Evolutionary conservation across 495 filamentous ascomycete species (phyloP).

Genomic region (Cenococcum geophilum): DNA sequence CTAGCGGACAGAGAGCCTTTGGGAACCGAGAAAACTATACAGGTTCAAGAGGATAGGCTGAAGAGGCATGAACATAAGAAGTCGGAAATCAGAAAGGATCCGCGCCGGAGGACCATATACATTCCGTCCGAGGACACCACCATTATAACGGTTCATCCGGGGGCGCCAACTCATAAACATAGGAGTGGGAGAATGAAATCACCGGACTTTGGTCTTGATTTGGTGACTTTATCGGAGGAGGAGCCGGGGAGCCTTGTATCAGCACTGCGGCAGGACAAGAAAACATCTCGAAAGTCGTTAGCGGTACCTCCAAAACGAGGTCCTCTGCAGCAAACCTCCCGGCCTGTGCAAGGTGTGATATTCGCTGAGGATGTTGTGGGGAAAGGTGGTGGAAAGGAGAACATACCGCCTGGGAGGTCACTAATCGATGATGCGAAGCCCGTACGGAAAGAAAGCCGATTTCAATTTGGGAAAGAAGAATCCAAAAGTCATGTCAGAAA

Average conservation of each 20-base stretch:
- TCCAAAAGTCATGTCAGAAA: constrained; percentile 11
- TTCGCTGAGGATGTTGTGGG: constrained; percentile 32
- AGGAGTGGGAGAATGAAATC: constrained; percentile 17
- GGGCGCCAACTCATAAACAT: constrained; percentile 26
- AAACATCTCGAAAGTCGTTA: constrained; percentile 33
- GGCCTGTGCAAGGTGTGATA: constrained; percentile 18
- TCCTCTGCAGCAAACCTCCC: constrained; percentile 31
- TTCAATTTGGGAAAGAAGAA: constrained; percentile 16
- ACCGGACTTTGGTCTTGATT: constrained; percentile 29
- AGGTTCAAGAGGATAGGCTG: constrained; percentile 16
- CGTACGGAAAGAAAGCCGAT: constrained; percentile 6
- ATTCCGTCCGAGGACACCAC: constrained; percentile 43
- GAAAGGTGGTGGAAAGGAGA: constrained; percentile 40
- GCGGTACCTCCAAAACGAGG: constrained; percentile 37
- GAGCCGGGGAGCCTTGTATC: constrained; percentile 24
- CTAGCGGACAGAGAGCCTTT: constrained; percentile 9
- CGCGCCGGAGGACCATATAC: constrained; percentile 41
- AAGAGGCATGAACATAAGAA: constrained; percentile 21
- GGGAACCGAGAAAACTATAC: constrained; percentile 16
- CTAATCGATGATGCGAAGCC: constrained; percentile 7
- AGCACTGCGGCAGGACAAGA: constrained; percentile 26
- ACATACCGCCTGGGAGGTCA: constrained; percentile 35
- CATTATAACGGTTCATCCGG: constrained; percentile 41
- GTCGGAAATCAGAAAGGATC: constrained; percentile 34
- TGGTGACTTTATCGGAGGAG: constrained; percentile 33